A percentile compares a stretch with the other conserved stretches of the same genome.
phyloP scores from a whole-genome alignment of 345 rosid genomes.

The Eutrema yunnanense region DNA sequence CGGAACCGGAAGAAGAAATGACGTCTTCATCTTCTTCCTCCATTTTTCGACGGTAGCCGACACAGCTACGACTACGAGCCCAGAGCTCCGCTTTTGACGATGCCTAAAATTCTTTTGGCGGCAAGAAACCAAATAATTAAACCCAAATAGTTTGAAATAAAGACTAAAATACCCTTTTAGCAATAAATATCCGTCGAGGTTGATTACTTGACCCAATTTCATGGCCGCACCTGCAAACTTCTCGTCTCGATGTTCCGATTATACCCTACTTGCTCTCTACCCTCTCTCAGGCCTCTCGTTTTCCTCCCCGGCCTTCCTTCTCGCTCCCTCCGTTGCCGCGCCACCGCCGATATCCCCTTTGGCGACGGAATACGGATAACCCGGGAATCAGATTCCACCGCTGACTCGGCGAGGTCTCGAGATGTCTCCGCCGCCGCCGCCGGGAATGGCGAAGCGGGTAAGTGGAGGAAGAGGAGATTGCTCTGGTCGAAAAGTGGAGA shows the following conservation, averaged over 20 bases:
- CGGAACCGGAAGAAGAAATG: slow-evolving; percentile 41
- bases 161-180: neutral
- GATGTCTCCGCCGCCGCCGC: slow-evolving; percentile 36
- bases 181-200: slow-evolving; percentile 1
- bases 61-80: slow-evolving; percentile 12
- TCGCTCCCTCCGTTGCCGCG: slow-evolving; percentile 56
- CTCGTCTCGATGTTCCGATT: slow-evolving; percentile 48
- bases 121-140: slow-evolving; percentile 1
- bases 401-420: slow-evolving; percentile 45
- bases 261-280: slow-evolving; percentile 43
- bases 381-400: slow-evolving; percentile 30
- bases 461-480: slow-evolving; percentile 55
- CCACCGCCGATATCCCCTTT: slow-evolving; percentile 50
- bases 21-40: slow-evolving; percentile 36
- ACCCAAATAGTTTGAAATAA: slow-evolving; percentile 12
- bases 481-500: slow-evolving; percentile 75
- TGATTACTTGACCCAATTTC: slow-evolving; percentile 12
- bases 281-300: slow-evolving; percentile 38
- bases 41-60: slow-evolving; percentile 18
- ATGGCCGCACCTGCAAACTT: slow-evolving; percentile 31
- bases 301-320: slow-evolving; percentile 25
- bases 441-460: slow-evolving; percentile 30
- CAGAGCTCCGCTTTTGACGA: slow-evolving; percentile 20
- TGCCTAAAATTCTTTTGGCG: slow-evolving; percentile 24
- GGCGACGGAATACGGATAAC: slow-evolving; percentile 45